A percentile compares a stretch with the other conserved stretches of the same genome.
Evolutionary conservation across 2,329 filamentous ascomycete species (phyloP).

Genomic region (Fusarium miscanthi): DNA sequence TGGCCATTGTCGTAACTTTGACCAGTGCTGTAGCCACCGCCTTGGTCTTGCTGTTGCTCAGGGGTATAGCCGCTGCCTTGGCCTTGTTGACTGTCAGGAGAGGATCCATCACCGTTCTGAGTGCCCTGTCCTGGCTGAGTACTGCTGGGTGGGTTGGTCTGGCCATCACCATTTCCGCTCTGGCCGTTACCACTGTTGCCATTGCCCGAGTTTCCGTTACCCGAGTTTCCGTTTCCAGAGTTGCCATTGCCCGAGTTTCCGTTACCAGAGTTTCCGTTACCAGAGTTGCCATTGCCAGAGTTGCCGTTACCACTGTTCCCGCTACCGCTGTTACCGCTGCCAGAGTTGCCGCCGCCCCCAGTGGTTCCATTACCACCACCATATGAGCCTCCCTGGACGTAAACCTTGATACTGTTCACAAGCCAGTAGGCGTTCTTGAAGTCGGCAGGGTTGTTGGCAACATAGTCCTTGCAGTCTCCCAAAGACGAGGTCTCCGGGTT

Average conservation of each 20-base stretch:
- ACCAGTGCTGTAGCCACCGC: not conserved
- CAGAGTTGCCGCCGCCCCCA: not conserved
- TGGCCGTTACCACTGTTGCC: slow-evolving; percentile 9
- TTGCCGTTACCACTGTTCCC: not conserved
- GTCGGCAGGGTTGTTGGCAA: slow-evolving; percentile 74
- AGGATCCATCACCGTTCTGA: not conserved
- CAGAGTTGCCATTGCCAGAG: not conserved
- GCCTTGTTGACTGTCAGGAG: not conserved
- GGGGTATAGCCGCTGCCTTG: not conserved
- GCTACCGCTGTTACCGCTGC: not conserved
- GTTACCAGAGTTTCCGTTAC: not conserved
- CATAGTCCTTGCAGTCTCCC: slow-evolving; percentile 79
- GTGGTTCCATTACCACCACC: slow-evolving; percentile 3
- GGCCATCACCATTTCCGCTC: slow-evolving; percentile 1
- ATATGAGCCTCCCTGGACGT: slow-evolving; percentile 42
- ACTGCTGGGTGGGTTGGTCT: not conserved
- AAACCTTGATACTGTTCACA: slow-evolving; percentile 78
- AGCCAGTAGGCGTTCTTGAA: slow-evolving; percentile 83
- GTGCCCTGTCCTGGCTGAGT: not conserved
- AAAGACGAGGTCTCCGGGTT: slow-evolving; percentile 68
- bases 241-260: not conserved
- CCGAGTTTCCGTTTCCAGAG: not conserved
- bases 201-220: slow-evolving; percentile 10
- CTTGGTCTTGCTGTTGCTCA: not conserved
- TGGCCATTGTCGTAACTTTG: slow-evolving; percentile 18